Conservation (phyloP, 2,329 filamentous ascomycete species). For the Hypoxylon sp. region DNA sequence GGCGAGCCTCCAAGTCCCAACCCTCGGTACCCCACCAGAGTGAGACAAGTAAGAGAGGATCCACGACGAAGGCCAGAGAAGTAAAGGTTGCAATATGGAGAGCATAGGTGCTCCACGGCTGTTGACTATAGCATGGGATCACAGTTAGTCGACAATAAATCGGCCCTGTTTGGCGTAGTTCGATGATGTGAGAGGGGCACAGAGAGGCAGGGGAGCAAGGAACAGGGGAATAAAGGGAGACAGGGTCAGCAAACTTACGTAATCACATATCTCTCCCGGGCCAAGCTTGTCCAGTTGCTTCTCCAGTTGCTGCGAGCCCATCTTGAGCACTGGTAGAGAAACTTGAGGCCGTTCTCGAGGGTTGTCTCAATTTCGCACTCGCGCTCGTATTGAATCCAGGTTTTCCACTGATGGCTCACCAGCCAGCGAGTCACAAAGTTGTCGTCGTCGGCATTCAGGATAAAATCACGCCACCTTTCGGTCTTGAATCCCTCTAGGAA, state of each 20-base stretch:
- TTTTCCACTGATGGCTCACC: conserved; percentile 92
- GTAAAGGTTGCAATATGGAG: conserved; percentile 94
- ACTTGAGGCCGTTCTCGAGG: conserved; percentile 88
- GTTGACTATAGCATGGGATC: conserved; percentile 71
- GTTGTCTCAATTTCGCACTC: conserved; percentile 95
- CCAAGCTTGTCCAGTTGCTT: conserved; percentile 92
- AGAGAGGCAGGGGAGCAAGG: conserved; percentile 4
- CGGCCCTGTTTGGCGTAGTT: conserved; percentile 45
- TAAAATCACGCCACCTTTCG: conserved; percentile 89
- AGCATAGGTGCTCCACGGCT: conserved; percentile 94
- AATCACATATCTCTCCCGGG: conserved; percentile 87
- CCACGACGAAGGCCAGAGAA: conserved; percentile 85
- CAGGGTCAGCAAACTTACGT: conserved; percentile 74
- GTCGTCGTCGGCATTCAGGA: conserved; percentile 96
- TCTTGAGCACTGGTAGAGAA: conserved; percentile 91
- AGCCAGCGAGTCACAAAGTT: conserved; percentile 99
- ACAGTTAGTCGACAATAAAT: conserved; percentile 43
- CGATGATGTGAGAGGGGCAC: conserved; percentile 26
- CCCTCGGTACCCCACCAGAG: conserved; percentile 77
- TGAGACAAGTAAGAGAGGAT: conserved; percentile 78
- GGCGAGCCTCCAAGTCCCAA: conserved; percentile 69
- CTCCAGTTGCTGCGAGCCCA: conserved; percentile 99
- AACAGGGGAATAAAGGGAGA: conserved; percentile 28
- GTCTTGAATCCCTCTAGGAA: conserved; percentile 93
- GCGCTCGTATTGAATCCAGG: conserved; percentile 92